Evolutionary conservation across 1,284 basidiomycete genomes (phyloP).

Genomic region (Leccinum fuscescens): DNA sequence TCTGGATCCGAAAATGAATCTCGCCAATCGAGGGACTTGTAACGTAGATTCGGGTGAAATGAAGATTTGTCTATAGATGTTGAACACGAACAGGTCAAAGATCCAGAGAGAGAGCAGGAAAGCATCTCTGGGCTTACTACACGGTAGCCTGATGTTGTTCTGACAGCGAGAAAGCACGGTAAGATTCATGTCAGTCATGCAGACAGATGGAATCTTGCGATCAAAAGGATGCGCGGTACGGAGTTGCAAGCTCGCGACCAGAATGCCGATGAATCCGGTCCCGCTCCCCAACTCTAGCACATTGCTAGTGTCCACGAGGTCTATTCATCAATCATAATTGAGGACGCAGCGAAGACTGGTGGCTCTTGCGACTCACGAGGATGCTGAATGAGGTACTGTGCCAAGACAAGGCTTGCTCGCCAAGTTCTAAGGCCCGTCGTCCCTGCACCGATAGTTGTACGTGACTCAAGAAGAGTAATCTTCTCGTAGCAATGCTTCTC

Average conservation of each 20-base stretch:
- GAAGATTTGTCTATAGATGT: constrained; percentile 48
- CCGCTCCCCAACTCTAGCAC: constrained; percentile 75
- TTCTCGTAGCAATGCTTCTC: constrained; percentile 33
- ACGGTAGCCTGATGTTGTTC: constrained; percentile 55
- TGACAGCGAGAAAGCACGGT: constrained; percentile 62
- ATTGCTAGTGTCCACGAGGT: constrained; percentile 43
- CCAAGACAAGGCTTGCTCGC: constrained; percentile 67
- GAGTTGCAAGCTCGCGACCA: constrained; percentile 55
- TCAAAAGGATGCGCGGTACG: constrained; percentile 15
- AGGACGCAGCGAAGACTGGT: background rate
- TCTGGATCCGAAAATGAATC: constrained; percentile 43
- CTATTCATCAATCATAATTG: constrained; percentile 35
- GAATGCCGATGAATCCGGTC: constrained; percentile 66
- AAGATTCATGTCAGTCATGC: constrained; percentile 64
- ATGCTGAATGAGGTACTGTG: constrained; percentile 57
- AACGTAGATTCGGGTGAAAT: constrained; percentile 29
- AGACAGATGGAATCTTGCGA: constrained; percentile 34
- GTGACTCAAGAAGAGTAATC: constrained; percentile 67
- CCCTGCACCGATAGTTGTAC: constrained; percentile 66
- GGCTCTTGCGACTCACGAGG: constrained; percentile 40
- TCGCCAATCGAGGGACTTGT: constrained; percentile 55
- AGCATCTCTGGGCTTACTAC: constrained; percentile 48
- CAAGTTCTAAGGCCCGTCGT: constrained; percentile 78
- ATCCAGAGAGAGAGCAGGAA: background rate
- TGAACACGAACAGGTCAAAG: background rate